Evolutionary conservation across 306 rosid genomes (phyloP).

Genomic region (Sicyos baderoa): DNA sequence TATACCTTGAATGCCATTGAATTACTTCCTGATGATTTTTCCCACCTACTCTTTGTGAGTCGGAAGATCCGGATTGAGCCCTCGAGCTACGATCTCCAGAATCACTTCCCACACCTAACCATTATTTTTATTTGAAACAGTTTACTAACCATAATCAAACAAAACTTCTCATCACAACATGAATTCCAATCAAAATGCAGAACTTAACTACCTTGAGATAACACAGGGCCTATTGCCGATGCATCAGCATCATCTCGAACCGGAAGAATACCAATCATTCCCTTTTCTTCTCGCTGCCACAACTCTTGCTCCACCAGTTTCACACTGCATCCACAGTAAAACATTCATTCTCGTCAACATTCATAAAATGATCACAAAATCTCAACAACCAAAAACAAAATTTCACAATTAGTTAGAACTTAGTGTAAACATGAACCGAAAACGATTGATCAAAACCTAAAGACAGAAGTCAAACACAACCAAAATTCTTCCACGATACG

Average conservation of each 20-base stretch:
- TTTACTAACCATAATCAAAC: neutral
- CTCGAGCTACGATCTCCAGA: slow-evolving; percentile 58
- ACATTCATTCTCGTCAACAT: neutral
- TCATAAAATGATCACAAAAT: neutral
- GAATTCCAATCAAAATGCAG: neutral
- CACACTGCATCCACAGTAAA: slow-evolving; percentile 44
- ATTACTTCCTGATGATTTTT: slow-evolving; percentile 67
- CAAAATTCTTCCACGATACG: too few relatives aligned
- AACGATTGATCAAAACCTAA: too few relatives aligned
- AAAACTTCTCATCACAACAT: neutral
- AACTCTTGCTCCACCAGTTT: slow-evolving; percentile 97
- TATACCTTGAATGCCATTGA: slow-evolving; percentile 90
- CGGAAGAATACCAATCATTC: slow-evolving; percentile 85
- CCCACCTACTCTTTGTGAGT: slow-evolving; percentile 54
- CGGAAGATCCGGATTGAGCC: slow-evolving; percentile 54
- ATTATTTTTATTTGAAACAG: neutral
- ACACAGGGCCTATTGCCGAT: slow-evolving; percentile 35
- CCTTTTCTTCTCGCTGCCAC: slow-evolving; percentile 99
- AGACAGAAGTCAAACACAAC: too few relatives aligned
- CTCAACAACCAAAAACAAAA: neutral
- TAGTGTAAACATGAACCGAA: too few relatives aligned
- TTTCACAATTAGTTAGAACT: neutral
- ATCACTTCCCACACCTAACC: slow-evolving; percentile 48
- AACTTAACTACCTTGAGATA: slow-evolving; percentile 55
- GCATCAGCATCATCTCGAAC: slow-evolving; percentile 81